These are phyloP conservation scores for Byssothecium circinans DNA, from an alignment of 2,329 filamentous ascomycete genomes.

Conservation along the genomic window DNA sequence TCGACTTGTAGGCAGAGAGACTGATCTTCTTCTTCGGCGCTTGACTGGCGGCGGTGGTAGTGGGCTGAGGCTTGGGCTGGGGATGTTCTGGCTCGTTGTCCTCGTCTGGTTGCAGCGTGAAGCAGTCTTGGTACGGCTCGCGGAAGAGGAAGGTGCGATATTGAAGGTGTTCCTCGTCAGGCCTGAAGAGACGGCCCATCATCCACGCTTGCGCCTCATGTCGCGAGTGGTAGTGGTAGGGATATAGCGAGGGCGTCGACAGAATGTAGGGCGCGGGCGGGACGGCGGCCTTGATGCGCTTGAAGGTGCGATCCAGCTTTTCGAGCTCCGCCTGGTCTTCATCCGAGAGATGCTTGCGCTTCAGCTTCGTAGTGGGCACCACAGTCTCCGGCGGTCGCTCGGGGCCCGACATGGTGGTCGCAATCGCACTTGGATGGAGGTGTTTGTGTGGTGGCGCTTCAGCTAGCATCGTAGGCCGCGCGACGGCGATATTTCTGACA, in stretches of 20 bases:
- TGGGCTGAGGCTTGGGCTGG: conserved; percentile 36
- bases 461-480: conserved; percentile 1
- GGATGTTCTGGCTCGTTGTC: conserved; percentile 54
- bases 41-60: conserved; percentile 45
- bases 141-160: conserved; percentile 65
- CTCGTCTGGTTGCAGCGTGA: conserved; percentile 54
- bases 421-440: not conserved
- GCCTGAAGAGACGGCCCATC: conserved; percentile 55
- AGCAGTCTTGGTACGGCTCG: conserved; percentile 54
- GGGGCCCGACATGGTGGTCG: conserved; percentile 33
- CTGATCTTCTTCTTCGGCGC: conserved; percentile 64
- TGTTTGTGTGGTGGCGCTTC: not conserved
- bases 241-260: conserved; percentile 51
- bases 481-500: conserved; percentile 7
- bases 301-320: conserved; percentile 45
- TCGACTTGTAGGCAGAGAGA: conserved; percentile 63
- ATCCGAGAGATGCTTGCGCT: conserved; percentile 29
- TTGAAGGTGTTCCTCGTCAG: conserved; percentile 60
- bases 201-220: conserved; percentile 48
- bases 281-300: conserved; percentile 48
- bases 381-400: conserved; percentile 24
- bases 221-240: conserved; percentile 48
- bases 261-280: conserved; percentile 51
- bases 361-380: conserved; percentile 30
- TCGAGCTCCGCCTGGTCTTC: conserved; percentile 43